These are phyloP conservation scores for Prunus mira DNA, from an alignment of 306 rosid species.

Conservation along the genomic window DNA sequence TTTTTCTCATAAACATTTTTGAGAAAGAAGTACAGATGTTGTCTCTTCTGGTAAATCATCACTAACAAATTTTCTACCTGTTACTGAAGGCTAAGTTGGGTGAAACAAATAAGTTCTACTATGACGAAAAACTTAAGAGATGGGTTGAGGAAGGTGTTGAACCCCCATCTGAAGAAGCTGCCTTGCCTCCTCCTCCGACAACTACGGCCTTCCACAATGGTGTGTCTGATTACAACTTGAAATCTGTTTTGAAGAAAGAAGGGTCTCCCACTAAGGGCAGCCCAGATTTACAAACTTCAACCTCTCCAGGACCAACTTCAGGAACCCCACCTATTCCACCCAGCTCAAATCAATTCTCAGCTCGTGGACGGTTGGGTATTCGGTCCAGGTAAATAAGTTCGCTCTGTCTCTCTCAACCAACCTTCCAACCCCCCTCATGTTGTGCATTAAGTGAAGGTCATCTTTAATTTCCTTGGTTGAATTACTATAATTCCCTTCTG, in stretches of 20 bases:
- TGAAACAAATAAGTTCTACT: slow-evolving; percentile 78
- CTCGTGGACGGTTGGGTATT: slow-evolving; percentile 74
- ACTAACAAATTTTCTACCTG: slow-evolving; percentile 20
- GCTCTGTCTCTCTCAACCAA: not conserved
- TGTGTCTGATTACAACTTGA: slow-evolving; percentile 60
- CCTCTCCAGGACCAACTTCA: slow-evolving; percentile 44
- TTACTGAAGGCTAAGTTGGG: slow-evolving; percentile 81
- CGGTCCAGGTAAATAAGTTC: slow-evolving; percentile 58
- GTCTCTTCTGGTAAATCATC: slow-evolving; percentile 19
- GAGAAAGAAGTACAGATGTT: slow-evolving; percentile 1
- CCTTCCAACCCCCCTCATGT: no score
- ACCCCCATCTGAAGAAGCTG: slow-evolving; percentile 72
- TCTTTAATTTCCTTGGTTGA: not conserved
- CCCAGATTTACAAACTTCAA: slow-evolving; percentile 33
- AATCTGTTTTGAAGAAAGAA: slow-evolving; percentile 61
- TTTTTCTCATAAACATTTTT: not conserved
- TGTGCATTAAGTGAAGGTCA: not conserved
- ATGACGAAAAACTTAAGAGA: slow-evolving; percentile 84
- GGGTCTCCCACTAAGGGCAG: slow-evolving; percentile 39
- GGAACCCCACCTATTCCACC: slow-evolving; percentile 88
- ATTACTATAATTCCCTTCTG: not conserved
- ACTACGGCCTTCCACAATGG: slow-evolving; percentile 71
- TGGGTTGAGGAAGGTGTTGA: slow-evolving; percentile 90
- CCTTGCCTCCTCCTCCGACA: slow-evolving; percentile 77
- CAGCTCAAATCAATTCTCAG: slow-evolving; percentile 69